Base-by-base conservation (phyloP, 2,329 filamentous ascomycete species). In the Ceratocystis cubensis region DNA sequence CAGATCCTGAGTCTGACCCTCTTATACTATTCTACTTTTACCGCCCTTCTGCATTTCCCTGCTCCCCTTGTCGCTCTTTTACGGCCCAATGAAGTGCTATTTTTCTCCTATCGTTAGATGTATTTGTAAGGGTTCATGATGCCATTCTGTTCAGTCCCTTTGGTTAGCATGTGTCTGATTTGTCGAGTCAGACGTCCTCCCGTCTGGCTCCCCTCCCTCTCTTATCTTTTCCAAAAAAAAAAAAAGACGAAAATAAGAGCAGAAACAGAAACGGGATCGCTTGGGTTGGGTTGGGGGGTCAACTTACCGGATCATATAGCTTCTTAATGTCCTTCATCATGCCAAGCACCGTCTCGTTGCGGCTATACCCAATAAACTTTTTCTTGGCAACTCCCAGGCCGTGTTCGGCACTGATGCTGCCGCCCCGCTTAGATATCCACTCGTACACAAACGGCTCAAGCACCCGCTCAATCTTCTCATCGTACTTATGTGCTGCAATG, bases 71-170 rank as follows among this genome's bases (percentile, higher is more conserved):
- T 37, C 30, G n/a, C 13, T n/a, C 8, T 30, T 37, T 33, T 37
- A 30, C 15, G 4, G 30, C 56, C 56, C 53, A 57, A 57, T n/a
- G 6, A 17, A 15, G 17, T 15, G 50, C 10, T 56, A 15, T 25
- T 48, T 61, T 53, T 8, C 20, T 17, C 8, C 13, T 7, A 50
- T 28, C 28, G 50, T 73, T 77, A 87, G 70, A 97, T 88, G 75
- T 96, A 97, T 78, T 97, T 97, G 81, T 97, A 97, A 0, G 93
- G 93, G 78, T 96, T 97, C 91, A 97, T 95, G 76, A 97, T 97
- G 61, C 91, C 92, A 71, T 96, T 96, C 91, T 96, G 41, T 41
- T n/a, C 53, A 33, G 59, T 67, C 63, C 62, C 30, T 5, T 10
- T 37, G 2, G 56, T 59, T 59, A 59, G 56, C 28, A 37, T 37